phyloP scores from a whole-genome alignment of 2,329 filamentous ascomycete genomes.

The Cladosporium oxysporum region DNA sequence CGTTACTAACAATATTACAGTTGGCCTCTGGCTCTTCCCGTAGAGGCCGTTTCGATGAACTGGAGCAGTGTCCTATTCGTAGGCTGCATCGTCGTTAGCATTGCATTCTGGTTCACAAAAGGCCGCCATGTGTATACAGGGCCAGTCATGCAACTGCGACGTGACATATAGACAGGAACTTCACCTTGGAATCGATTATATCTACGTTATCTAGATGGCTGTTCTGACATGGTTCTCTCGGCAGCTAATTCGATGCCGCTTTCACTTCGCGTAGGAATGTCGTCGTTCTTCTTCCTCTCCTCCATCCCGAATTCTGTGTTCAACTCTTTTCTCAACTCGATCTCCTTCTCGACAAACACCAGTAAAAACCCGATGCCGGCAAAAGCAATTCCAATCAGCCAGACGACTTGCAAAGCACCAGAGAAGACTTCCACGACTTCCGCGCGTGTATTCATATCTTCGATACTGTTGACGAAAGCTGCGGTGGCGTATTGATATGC shows the following conservation, averaged over 20 bases:
- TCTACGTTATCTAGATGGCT: no score
- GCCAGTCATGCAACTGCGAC: constrained; percentile 21
- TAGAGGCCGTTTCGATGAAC: constrained; percentile 47
- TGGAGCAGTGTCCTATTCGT: constrained; percentile 51
- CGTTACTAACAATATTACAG: neutral
- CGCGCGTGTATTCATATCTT: neutral
- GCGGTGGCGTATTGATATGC: constrained; percentile 19
- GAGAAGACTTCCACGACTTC: constrained; percentile 17
- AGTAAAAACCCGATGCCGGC: no score
- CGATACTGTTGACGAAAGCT: constrained; percentile 18
- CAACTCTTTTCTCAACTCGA: no score
- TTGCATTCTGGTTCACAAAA: constrained; percentile 19
- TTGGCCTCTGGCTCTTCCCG: constrained; percentile 29
- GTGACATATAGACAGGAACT: neutral
- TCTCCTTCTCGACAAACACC: no score
- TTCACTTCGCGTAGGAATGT: no score
- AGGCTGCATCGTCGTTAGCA: constrained; percentile 24
- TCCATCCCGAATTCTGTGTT: no score
- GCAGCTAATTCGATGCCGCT: no score
- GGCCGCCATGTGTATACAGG: constrained; percentile 25
- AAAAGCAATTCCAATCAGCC: no score
- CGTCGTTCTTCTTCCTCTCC: no score
- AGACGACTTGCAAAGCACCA: no score
- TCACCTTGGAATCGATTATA: no score
- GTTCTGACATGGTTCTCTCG: no score